Conservation (phyloP, 2,329 filamentous ascomycete genomes). For the Penicillium janthinellum region DNA sequence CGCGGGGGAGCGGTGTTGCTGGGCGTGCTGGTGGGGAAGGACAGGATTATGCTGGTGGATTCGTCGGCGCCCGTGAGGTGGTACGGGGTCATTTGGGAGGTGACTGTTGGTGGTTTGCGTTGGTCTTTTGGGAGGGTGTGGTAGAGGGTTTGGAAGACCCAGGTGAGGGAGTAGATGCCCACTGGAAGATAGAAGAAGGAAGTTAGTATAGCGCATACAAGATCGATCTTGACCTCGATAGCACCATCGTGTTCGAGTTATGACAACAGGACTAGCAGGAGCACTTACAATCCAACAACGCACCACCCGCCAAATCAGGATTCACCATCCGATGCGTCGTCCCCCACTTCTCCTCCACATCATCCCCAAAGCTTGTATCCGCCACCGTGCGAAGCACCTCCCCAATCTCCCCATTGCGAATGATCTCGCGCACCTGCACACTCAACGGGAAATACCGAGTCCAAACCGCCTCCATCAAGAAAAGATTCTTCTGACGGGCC, state of each 20-base stretch:
- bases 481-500: conserved; percentile 71
- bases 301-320: conserved; percentile 77
- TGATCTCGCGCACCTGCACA: conserved; percentile 61
- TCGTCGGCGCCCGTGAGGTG: conserved; percentile 73
- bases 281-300: conserved; percentile 67
- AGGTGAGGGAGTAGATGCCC: conserved; percentile 85
- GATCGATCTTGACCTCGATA: not conserved
- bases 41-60: conserved; percentile 73
- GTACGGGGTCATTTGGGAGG: conserved; percentile 72
- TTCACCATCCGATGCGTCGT: conserved; percentile 79
- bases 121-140: conserved; percentile 67
- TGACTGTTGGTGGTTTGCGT: conserved; percentile 66
- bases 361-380: conserved; percentile 64
- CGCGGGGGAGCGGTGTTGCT: conserved; percentile 40
- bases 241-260: not conserved
- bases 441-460: conserved; percentile 85
- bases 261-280: not conserved
- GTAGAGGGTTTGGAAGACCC: conserved; percentile 88
- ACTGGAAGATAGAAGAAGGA: conserved; percentile 43
- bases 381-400: conserved; percentile 59
- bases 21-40: conserved; percentile 64
- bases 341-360: conserved; percentile 61
- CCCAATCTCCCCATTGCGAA: conserved; percentile 63
- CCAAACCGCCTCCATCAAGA: conserved; percentile 89
- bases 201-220: not conserved